phyloP scores from a whole-genome alignment of 495 filamentous ascomycete genomes.

The Clohesyomyces aquaticus region DNA sequence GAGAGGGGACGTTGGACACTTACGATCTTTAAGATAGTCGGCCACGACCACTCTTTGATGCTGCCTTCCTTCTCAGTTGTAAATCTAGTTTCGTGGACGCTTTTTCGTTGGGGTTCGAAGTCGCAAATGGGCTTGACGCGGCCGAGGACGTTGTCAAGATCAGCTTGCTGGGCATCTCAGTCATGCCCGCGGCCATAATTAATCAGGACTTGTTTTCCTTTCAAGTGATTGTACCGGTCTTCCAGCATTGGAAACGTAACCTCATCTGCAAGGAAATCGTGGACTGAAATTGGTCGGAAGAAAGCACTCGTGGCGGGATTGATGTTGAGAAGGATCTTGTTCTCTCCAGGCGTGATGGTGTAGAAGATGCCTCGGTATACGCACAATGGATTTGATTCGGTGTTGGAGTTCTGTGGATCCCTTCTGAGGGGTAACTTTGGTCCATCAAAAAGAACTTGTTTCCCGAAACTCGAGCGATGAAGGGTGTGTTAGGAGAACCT shows the following conservation, averaged over 20 bases:
- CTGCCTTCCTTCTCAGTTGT: too few species aligned
- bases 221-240: background rate
- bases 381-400: background rate
- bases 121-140: too few species aligned
- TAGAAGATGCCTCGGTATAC: constrained; percentile 2
- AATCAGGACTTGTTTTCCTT: background rate
- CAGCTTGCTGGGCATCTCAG: background rate
- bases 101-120: too few species aligned
- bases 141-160: too few species aligned
- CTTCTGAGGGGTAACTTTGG: too few species aligned
- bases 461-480: background rate
- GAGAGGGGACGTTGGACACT: too few species aligned
- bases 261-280: background rate
- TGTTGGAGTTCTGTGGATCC: background rate
- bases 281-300: background rate
- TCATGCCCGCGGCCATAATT: background rate
- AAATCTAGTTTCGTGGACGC: too few species aligned
- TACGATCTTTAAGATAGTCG: too few species aligned
- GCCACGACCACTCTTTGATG: too few species aligned
- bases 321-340: constrained; percentile 12
- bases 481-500: too few species aligned
- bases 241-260: background rate
- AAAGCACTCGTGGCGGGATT: constrained; percentile 15
- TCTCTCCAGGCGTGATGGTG: constrained; percentile 8
- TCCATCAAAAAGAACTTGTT: constrained; percentile 25